phyloP scores from a whole-genome alignment of 2,329 filamentous ascomycete species.

The Aspergillus udagawae region DNA sequence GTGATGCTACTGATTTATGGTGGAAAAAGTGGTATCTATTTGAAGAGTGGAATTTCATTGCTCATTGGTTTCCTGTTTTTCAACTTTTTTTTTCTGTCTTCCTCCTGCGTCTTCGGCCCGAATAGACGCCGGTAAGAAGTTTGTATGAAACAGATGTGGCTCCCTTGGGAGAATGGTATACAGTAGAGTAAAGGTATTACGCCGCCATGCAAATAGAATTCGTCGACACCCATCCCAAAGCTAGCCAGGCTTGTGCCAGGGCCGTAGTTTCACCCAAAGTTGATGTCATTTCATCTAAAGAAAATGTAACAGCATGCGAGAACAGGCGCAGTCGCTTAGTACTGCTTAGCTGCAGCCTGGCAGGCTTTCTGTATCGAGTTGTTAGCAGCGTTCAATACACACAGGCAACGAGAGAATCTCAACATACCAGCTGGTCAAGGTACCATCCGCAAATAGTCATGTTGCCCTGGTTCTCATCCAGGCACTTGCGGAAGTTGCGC shows the following conservation, averaged over 20 bases:
- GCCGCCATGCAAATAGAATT: conserved; percentile 20
- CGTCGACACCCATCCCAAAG: neutral
- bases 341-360: conserved; percentile 70
- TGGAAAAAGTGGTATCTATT: neutral
- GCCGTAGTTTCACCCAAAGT: neutral
- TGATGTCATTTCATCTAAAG: neutral
- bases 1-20: neutral
- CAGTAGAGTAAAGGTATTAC: conserved; percentile 11
- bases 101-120: neutral
- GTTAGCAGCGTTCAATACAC: conserved; percentile 22
- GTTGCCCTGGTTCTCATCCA: conserved; percentile 92
- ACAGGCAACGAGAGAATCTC: neutral
- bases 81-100: conserved; percentile 8
- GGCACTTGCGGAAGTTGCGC: conserved; percentile 85
- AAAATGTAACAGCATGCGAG: conserved; percentile 5
- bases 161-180: conserved; percentile 10
- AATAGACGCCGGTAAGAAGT: conserved; percentile 1
- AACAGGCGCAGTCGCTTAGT: conserved; percentile 46
- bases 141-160: conserved; percentile 3
- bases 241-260: neutral
- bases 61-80: conserved; percentile 4
- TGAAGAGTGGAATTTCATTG: conserved; percentile 15
- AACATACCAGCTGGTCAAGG: conserved; percentile 75
- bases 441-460: conserved; percentile 98
- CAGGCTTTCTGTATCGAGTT: conserved; percentile 62